Conservation (phyloP, 2,329 filamentous ascomycete genomes). For the Aspergillus quadrilineatus region DNA sequence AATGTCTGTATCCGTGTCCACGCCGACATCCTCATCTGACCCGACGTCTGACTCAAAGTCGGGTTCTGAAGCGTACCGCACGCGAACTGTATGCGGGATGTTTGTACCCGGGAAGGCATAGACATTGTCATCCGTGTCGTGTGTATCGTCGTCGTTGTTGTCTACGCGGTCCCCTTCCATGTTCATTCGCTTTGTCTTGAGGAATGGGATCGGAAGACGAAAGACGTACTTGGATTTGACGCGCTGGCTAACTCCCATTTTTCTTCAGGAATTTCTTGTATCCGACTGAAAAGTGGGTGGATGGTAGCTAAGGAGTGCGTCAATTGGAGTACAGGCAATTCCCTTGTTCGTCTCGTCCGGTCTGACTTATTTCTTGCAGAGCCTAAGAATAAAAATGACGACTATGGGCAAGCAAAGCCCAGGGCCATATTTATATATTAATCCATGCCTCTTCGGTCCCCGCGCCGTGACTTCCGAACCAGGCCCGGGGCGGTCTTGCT, state of each 20-base stretch:
- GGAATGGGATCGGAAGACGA: conserved; percentile 21
- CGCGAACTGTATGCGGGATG: background rate
- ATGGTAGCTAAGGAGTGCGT: background rate
- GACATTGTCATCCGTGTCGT: conserved; percentile 2
- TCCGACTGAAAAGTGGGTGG: background rate
- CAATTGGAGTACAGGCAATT: background rate
- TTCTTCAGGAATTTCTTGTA: background rate
- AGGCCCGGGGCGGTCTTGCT: background rate
- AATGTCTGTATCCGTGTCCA: background rate
- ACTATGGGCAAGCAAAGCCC: background rate
- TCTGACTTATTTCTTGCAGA: background rate
- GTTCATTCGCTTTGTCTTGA: conserved; percentile 15
- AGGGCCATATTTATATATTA: background rate
- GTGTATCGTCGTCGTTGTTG: background rate
- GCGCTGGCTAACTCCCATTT: conserved; percentile 21
- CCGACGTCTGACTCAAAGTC: conserved; percentile 1
- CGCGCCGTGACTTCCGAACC: background rate
- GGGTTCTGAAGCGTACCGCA: background rate
- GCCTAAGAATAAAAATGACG: background rate
- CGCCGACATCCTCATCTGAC: background rate
- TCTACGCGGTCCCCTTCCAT: conserved; percentile 15
- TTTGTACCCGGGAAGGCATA: background rate
- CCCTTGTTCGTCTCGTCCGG: background rate
- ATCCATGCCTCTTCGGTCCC: background rate
- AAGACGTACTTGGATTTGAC: conserved; percentile 24